These are phyloP conservation scores for Stygiomarasmius scandens DNA, from an alignment of 1,284 basidiomycete genomes.

Conservation along the genomic window DNA sequence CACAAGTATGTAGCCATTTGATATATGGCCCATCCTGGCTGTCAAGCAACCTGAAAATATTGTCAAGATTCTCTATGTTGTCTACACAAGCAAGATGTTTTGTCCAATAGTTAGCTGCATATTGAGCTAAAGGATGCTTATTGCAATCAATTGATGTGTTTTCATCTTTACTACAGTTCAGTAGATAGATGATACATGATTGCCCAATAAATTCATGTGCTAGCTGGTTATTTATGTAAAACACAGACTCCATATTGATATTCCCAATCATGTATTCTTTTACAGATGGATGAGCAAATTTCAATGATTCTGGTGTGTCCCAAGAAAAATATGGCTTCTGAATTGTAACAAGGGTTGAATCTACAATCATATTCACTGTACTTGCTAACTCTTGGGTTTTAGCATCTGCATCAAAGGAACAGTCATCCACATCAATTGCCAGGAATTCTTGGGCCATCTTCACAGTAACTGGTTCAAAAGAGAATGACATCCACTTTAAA, in stretches of 20 bases:
- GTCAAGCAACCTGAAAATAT: too few relatives aligned
- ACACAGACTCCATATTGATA: too few relatives aligned
- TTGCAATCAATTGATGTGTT: too few relatives aligned
- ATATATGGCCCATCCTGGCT: too few relatives aligned
- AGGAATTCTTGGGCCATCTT: background rate
- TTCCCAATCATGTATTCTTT: constrained; percentile 1
- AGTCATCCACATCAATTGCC: background rate
- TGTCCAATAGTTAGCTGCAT: too few relatives aligned
- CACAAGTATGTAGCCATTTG: too few relatives aligned
- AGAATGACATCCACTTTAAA: constrained; percentile 1
- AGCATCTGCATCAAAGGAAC: background rate
- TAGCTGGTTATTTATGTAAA: background rate
- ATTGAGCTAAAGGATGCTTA: too few relatives aligned
- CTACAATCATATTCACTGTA: background rate
- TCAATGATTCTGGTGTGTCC: too few relatives aligned
- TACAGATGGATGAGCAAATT: constrained; percentile 10
- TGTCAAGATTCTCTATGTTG: too few relatives aligned
- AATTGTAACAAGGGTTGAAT: background rate
- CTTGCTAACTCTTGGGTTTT: background rate
- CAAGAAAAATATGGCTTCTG: background rate
- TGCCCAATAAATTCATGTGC: background rate
- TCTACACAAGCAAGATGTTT: too few relatives aligned
- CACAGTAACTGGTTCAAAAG: background rate
- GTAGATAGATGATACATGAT: constrained; percentile 1
- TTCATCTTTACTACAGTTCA: too few relatives aligned